Evolutionary conservation across 2,329 filamentous ascomycete genomes (phyloP).

Genomic region (Aureobasidium sp.): DNA sequence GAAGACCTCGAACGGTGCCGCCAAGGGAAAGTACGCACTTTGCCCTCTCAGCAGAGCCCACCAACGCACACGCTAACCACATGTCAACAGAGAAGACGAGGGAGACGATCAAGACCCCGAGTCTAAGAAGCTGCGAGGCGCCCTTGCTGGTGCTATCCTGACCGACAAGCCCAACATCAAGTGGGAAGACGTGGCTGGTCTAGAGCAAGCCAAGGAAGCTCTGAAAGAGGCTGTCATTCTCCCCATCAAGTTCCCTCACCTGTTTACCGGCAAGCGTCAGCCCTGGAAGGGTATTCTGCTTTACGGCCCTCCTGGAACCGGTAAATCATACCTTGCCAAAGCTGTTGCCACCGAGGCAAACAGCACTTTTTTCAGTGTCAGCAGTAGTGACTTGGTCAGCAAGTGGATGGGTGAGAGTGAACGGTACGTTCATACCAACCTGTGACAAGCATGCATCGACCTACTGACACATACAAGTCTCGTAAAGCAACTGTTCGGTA

Average conservation of each 20-base stretch:
- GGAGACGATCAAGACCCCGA: conserved; percentile 74
- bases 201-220: conserved; percentile 91
- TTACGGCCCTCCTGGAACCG: conserved; percentile 92
- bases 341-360: conserved; percentile 97
- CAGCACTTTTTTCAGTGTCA: conserved; percentile 98
- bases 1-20: conserved; percentile 53
- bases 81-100: conserved; percentile 35
- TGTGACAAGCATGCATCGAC: background rate
- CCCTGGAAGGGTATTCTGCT: conserved; percentile 97
- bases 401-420: conserved; percentile 99
- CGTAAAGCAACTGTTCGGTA: conserved; percentile 93
- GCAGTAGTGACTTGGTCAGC: conserved; percentile 91
- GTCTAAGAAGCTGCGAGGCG: conserved; percentile 87
- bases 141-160: conserved; percentile 83
- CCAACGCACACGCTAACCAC: background rate
- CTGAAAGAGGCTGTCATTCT: conserved; percentile 95
- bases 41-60: no score
- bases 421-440: conserved; percentile 50
- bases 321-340: conserved; percentile 96
- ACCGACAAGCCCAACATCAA: conserved; percentile 92
- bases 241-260: conserved; percentile 94
- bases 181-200: conserved; percentile 95
- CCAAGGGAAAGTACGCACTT: conserved; percentile 46
- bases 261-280: conserved; percentile 92
- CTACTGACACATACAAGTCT: conserved; percentile 47